Base-by-base conservation (phyloP, 179 eudicot species). In the Amaranthus tricolor region DNA sequence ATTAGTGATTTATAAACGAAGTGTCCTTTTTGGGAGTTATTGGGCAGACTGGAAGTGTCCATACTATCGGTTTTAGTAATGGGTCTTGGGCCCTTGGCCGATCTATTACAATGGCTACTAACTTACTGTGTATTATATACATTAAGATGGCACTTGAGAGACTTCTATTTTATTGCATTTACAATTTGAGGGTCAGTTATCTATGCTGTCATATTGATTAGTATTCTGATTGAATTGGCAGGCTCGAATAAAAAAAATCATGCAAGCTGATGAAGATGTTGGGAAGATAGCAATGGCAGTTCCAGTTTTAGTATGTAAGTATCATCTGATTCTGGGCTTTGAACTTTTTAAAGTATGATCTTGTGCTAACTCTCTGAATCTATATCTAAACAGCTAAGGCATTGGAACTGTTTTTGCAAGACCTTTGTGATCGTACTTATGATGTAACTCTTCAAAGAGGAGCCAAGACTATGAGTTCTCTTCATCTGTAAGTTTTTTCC, bases 221-320 rank as follows among this genome's bases (percentile, higher is more conserved):
- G 59, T 62, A 7, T 50, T 77, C 5, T 51, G 47, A 47, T 72
- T 74, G 31, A 65, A 31, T 51, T 59, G 50, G 45, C 86, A 94
- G 98, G 96, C 98, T 81, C 96, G 98, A 71, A 94, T 94, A 72
- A 94, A 94, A 76, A 94, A 94, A 79, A 92, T 94, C 60, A 94
- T 94, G 98, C 98, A 94, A 86, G 97, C 98, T 76, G 97, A 94
- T 84, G 98, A 94, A 78, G 98, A 93, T 83, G 93, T 93, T 24
- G 98, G 98, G 67, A 93, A 93, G 86, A 93, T 93, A 82, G 98
- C 98, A 50, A 87, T 94, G 98, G 98, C 98, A 54, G 98, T 94
- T 68, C 98, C 98, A 54, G 92, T 94, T 84, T 79, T 94, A 85
- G 98, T 94, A 68, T 94, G 98, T 94, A 79, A 83, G 98, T 85